phyloP scores from a whole-genome alignment of 805 yeast species.

The fission yeast (Schizosaccharomyces pombe) region DNA sequence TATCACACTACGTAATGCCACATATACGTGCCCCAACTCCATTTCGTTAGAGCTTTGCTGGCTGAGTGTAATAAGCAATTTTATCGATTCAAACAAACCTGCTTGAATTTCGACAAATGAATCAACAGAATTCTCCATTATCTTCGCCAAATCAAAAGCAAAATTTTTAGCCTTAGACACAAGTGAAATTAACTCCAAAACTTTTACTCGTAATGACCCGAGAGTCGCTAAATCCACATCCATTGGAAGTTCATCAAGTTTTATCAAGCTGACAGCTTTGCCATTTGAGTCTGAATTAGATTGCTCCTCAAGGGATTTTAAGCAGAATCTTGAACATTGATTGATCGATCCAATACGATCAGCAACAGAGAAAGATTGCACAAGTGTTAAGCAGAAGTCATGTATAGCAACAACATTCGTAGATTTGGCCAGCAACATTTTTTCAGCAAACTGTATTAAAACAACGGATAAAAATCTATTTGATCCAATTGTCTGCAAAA shows the following conservation, averaged over 20 bases:
- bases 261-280: slow-evolving; percentile 20
- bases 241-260: slow-evolving; percentile 14
- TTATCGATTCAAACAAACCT: background rate
- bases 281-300: background rate
- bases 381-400: background rate
- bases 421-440: background rate
- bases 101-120: background rate
- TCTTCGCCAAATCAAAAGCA: background rate
- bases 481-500: slow-evolving; percentile 56
- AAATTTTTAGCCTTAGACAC: background rate
- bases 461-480: slow-evolving; percentile 44
- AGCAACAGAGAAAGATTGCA: background rate
- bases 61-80: background rate
- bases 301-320: background rate
- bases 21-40: background rate
- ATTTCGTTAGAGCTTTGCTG: background rate
- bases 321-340: slow-evolving; percentile 8
- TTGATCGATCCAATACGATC: slow-evolving; percentile 13
- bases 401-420: background rate
- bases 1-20: background rate
- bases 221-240: slow-evolving; percentile 3
- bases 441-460: slow-evolving; percentile 42
- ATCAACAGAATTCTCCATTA: background rate
- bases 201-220: background rate
- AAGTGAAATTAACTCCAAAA: background rate